Conservation (phyloP, 2,329 filamentous ascomycete genomes). For the Talaromyces sp. region DNA sequence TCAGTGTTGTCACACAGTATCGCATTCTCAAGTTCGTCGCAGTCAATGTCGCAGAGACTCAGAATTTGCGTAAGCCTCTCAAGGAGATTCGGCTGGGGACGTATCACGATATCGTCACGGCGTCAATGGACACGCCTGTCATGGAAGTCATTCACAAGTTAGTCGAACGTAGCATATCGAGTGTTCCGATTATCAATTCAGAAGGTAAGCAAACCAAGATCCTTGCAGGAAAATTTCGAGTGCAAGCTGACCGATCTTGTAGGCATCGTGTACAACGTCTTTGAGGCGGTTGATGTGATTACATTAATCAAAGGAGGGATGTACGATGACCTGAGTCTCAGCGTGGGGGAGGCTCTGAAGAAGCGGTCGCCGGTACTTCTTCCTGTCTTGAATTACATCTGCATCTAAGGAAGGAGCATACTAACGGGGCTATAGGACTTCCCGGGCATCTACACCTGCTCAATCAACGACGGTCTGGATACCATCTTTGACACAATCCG, state of each 20-base stretch:
- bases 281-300: slow-evolving; percentile 96
- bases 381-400: slow-evolving; percentile 18
- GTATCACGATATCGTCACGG: slow-evolving; percentile 76
- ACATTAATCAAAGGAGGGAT: slow-evolving; percentile 88
- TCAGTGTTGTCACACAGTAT: slow-evolving; percentile 97
- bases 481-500: slow-evolving; percentile 96
- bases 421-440: slow-evolving; percentile 64
- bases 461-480: slow-evolving; percentile 83
- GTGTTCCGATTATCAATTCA: slow-evolving; percentile 85
- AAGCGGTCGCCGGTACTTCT: slow-evolving; percentile 69
- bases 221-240: not conserved
- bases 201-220: slow-evolving; percentile 50
- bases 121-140: slow-evolving; percentile 84
- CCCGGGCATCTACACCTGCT: slow-evolving; percentile 94
- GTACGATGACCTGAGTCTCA: slow-evolving; percentile 85
- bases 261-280: slow-evolving; percentile 84
- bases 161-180: slow-evolving; percentile 90
- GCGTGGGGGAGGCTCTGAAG: slow-evolving; percentile 82
- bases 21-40: slow-evolving; percentile 98
- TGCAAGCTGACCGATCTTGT: slow-evolving; percentile 1
- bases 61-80: slow-evolving; percentile 82
- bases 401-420: slow-evolving; percentile 9
- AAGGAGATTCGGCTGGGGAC: slow-evolving; percentile 82
- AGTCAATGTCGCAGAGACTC: slow-evolving; percentile 87
- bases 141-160: slow-evolving; percentile 93